Base-by-base conservation (phyloP, 495 filamentous ascomycete species). In the Neurospora tetraspora region DNA sequence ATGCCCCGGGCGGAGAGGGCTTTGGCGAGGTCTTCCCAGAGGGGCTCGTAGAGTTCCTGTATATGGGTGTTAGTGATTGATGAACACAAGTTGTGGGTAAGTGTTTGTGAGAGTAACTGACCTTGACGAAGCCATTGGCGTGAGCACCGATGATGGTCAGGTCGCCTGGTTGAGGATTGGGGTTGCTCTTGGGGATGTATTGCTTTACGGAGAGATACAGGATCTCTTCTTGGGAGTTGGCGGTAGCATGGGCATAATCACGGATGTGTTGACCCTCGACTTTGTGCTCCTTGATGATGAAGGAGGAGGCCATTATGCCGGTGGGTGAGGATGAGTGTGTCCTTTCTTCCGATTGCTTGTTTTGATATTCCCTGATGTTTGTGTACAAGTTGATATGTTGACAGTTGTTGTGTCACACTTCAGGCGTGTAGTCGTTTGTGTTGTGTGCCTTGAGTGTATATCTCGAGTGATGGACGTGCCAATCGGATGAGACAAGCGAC, bases 51-150 rank as follows among this genome's bases (percentile, higher is more conserved):
- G 20, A 97, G 85, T 83, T 83, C 94, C 90, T 93, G 73, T 2
- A 2, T 4, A 4, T 4, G 3, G 20, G 23, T 31, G 37, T 75
- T 38, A 77, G 73, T 7, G 61, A 31, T 2, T 12, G 5, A 16
- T 27, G 5, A 31, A 31, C 5, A 53, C 23, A 31, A 14, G 23
- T 14, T 42, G 14, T 43, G 14, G 34, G 5, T 6, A 36, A 36
- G 34, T 36, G 34, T 36, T 36, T 36, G 12, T 61, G 53, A 65
- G 20, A 40, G 6, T 36, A 39, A 47, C 71, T 16, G 36, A 91
- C 91, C 84, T 97, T 97, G n/a, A 91, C 91, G 76, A 97, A 95
- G 69, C 91, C 93, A 82, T 95, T 96, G 12, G 93, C 94, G 81
- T 95, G 92, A 12, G 92, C 89, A 23, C 86, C 93, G 71, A 97